Conservation (phyloP, 2,329 filamentous ascomycete species). For the Stachybotrys chartarum region DNA sequence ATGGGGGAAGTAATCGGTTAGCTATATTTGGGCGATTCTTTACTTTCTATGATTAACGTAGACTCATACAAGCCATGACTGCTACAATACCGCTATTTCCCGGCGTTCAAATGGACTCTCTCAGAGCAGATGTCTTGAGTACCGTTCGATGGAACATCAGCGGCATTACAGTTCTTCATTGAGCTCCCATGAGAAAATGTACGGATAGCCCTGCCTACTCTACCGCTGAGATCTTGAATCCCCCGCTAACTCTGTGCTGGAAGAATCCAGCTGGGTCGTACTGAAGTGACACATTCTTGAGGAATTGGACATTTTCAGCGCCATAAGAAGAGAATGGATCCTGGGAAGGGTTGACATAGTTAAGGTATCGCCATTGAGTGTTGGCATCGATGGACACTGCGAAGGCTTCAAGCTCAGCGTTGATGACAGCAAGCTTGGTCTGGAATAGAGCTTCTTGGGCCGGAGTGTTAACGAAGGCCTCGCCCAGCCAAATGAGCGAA, state of each 20-base stretch:
- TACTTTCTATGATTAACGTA: too few relatives aligned
- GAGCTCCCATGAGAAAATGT: too few relatives aligned
- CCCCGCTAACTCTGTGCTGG: slow-evolving; percentile 20
- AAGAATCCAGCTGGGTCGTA: not conserved
- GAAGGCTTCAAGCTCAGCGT: slow-evolving; percentile 3
- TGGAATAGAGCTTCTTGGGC: not conserved
- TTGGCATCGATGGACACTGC: not conserved
- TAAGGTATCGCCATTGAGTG: not conserved
- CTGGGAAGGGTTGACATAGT: not conserved
- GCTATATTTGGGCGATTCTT: too few relatives aligned
- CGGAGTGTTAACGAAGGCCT: not conserved
- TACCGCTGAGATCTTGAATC: slow-evolving; percentile 16
- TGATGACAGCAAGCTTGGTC: not conserved
- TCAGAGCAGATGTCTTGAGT: too few relatives aligned
- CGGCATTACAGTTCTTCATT: too few relatives aligned
- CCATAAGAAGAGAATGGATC: not conserved
- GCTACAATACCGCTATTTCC: too few relatives aligned
- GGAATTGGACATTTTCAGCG: not conserved
- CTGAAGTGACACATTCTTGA: not conserved
- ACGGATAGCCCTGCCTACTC: too few relatives aligned
- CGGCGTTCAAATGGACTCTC: too few relatives aligned
- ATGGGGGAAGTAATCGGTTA: too few relatives aligned
- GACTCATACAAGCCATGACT: too few relatives aligned
- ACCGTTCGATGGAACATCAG: too few relatives aligned
- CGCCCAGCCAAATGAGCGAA: not conserved